Conservation (phyloP, 1,284 basidiomycete species). For the Heliocybe sulcata region DNA sequence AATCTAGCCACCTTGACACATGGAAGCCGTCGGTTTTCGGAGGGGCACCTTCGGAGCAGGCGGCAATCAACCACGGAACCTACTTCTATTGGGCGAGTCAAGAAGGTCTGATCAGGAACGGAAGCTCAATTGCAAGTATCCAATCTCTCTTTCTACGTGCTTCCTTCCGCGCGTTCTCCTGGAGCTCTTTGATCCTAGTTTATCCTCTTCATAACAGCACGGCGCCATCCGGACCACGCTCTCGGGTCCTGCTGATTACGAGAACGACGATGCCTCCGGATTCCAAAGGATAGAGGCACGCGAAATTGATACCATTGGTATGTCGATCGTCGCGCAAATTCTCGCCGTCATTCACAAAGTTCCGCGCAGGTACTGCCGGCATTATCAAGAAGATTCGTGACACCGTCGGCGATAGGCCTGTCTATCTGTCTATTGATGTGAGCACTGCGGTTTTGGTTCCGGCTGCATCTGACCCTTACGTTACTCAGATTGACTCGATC, state of each 20-base stretch:
- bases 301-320: constrained; percentile 71
- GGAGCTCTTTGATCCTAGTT: constrained; percentile 66
- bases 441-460: constrained; percentile 15
- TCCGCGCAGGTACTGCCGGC: constrained; percentile 43
- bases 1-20: constrained; percentile 36
- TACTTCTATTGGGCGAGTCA: constrained; percentile 76
- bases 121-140: constrained; percentile 76
- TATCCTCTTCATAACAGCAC: constrained; percentile 48
- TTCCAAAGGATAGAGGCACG: constrained; percentile 70
- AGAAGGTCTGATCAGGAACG: constrained; percentile 69
- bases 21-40: constrained; percentile 71
- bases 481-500: constrained; percentile 58
- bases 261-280: constrained; percentile 58
- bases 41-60: constrained; percentile 58
- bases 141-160: constrained; percentile 21
- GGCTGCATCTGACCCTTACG: not conserved
- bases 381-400: constrained; percentile 68
- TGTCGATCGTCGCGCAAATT: constrained; percentile 8
- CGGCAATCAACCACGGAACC: constrained; percentile 68
- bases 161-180: constrained; percentile 11
- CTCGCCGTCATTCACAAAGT: not conserved
- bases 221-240: constrained; percentile 74
- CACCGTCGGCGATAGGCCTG: constrained; percentile 58
- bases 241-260: constrained; percentile 64
- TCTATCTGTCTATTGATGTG: constrained; percentile 70